Evolutionary conservation across 2,329 filamentous ascomycete genomes (phyloP).

Genomic region (Diaporthe eres): DNA sequence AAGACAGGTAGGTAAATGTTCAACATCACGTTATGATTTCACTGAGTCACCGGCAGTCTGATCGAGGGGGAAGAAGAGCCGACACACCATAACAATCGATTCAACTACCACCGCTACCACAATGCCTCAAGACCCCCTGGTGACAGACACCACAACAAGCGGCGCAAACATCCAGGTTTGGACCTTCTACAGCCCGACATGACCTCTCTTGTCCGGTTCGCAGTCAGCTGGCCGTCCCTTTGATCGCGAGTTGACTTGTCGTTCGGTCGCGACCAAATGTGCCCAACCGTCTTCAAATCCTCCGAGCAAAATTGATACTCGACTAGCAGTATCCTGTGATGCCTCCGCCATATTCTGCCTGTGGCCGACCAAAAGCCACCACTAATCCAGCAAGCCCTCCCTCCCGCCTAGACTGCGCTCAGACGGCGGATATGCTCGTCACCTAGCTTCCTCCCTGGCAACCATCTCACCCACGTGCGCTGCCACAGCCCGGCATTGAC

Average conservation of each 20-base stretch:
- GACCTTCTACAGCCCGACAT: slow-evolving; percentile 10
- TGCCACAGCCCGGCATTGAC: not conserved
- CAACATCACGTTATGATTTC: not conserved
- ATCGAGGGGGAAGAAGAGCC: not conserved
- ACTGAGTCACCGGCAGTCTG: not conserved
- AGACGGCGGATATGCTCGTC: slow-evolving; percentile 5
- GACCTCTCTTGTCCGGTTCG: not conserved
- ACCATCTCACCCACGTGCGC: not conserved
- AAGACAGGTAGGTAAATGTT: not conserved
- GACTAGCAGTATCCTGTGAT: slow-evolving; percentile 36
- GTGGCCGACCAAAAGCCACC: slow-evolving; percentile 2
- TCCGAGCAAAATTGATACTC: slow-evolving; percentile 33
- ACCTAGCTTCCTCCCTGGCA: not conserved
- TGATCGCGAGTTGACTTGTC: slow-evolving; percentile 23
- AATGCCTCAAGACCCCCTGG: slow-evolving; percentile 8
- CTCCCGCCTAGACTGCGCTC: slow-evolving; percentile 14
- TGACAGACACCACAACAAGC: slow-evolving; percentile 21
- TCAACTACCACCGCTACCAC: slow-evolving; percentile 38
- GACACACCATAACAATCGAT: slow-evolving; percentile 30
- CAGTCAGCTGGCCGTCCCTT: slow-evolving; percentile 15
- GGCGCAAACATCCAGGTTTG: slow-evolving; percentile 16
- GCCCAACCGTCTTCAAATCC: not conserved
- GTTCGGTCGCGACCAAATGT: slow-evolving; percentile 9
- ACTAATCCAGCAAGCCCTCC: not conserved
- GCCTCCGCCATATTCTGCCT: slow-evolving; percentile 5